Evolutionary conservation across 495 filamentous ascomycete genomes (phyloP), one percentile per base, ranked within the genome.

Genomic region (Cercophora samala): DNA sequence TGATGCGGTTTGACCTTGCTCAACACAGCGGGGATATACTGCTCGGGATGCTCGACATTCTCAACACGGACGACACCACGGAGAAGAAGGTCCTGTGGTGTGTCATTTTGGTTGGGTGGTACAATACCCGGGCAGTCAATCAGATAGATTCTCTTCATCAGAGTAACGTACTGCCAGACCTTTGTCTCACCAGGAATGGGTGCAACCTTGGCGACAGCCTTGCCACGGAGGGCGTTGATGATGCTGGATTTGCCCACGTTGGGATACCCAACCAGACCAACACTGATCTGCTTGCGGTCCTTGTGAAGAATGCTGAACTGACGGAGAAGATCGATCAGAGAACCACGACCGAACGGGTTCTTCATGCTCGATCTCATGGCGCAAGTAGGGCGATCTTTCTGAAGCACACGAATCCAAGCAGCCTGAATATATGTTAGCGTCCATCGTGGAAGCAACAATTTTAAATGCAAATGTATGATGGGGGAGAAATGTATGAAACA

Each of bases 61-160:
- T 98, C 96, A 3, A 97, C 91, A 65, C 96, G 84, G 58, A 97
- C 92, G 5, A 96, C 93, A 67, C 96, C 95, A 65, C 92, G 85
- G 51, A 99, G 86, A n/a, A 99, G 82, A 64, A 98, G 92, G 68
- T 97, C 94, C 74, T 91, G 85, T 55, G 91, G 88, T 0, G 88
- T 91, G 71, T 97, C 94, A 55, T 86, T 85, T 52, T 87, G 87
- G 69, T 88, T 94, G 2, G 95, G 93, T 8, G 95, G 94, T 9
- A 97, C 95, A 26, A 99, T 92, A 71, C 95, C 95, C 46, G 95
- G 95, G 72, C 95, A 97, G 73, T 98, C 95, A 70, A 98, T 97
- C 63, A 99, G 83, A 75, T 97, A 98, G 55, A 99, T 97, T 61
- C 96, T 84, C 77, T 93, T 93, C 93, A 97, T 98, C 63, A 99